Evolutionary conservation across 495 filamentous ascomycete genomes (phyloP).

Genomic region (Mycothermus thermophilus): DNA sequence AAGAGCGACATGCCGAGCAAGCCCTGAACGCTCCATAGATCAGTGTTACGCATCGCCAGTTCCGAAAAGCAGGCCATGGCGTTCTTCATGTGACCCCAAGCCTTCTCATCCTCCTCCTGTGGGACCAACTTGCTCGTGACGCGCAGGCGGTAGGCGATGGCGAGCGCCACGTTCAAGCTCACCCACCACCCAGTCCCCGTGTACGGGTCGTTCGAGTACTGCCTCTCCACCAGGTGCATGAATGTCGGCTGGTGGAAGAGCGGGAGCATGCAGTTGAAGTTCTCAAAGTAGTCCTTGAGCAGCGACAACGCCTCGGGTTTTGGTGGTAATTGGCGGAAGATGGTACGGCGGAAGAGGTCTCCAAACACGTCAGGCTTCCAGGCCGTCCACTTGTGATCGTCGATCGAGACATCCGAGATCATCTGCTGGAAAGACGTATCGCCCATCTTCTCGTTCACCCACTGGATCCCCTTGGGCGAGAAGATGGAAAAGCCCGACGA

Average conservation of each 20-base stretch:
- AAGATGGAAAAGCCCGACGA: conserved; percentile 93
- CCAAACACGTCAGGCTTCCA: conserved; percentile 95
- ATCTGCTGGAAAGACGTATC: conserved; percentile 90
- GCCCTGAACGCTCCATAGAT: conserved; percentile 92
- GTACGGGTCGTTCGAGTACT: conserved; percentile 87
- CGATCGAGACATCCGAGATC: conserved; percentile 68
- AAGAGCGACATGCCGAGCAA: conserved; percentile 92
- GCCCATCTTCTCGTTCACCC: conserved; percentile 97
- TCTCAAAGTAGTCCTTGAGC: conserved; percentile 87
- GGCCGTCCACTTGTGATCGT: conserved; percentile 86
- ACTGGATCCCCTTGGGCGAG: conserved; percentile 93
- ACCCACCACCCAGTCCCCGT: conserved; percentile 98
- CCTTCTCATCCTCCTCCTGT: conserved; percentile 80
- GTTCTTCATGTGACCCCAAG: conserved; percentile 93
- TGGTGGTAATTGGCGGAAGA: conserved; percentile 68
- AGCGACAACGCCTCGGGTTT: conserved; percentile 70
- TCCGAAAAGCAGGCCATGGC: conserved; percentile 86
- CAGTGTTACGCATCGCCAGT: conserved; percentile 88
- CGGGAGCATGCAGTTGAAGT: conserved; percentile 98
- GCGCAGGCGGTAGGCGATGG: conserved; percentile 78
- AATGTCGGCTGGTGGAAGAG: conserved; percentile 96
- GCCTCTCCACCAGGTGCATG: conserved; percentile 85
- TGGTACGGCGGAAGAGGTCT: conserved; percentile 78
- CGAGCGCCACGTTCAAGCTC: conserved; percentile 83
- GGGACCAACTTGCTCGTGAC: conserved; percentile 92